Evolutionary conservation across 176 grass and related monocot genomes (phyloP), one percentile per base, ranked within the genome.

Genomic region (Cenchrus fungigraminus): DNA sequence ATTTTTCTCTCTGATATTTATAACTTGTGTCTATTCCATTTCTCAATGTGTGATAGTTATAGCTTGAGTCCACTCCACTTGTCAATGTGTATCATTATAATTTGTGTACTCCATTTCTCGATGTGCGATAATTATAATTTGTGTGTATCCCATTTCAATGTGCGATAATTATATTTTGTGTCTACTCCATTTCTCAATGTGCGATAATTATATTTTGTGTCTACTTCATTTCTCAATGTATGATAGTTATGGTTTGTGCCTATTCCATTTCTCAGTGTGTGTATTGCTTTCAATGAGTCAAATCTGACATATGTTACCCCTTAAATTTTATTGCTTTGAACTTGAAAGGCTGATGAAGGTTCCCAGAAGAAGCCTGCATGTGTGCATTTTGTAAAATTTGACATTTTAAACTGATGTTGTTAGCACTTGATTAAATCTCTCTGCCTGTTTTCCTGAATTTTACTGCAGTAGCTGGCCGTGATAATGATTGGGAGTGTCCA

Each of bases 401-500:
- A 40, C 20, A 37, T 60, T 19, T n/a, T 10, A 70, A 34, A 83
- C 69, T 40, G 54, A 25, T 79, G 51, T 68, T 0, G n/a, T 44
- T 69, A 43, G 3, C n/a, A 19, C 62, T 25, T 56, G 29, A 17
- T 86, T 87, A 15, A 53, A 45, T 82, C 9, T 77, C 14, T 58
- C 5, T 20, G 47, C 3, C 28, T 32, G 62, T 88, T 11, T 50
- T 67, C 6, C 60, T 79, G 12, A 79, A 75, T 5, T 85, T 64
- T 65, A 14, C 46, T 75, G 68, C 75, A 97, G 92, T 89, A 84
- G 87, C 85, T 88, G 94, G 92, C 13, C 91, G 87, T 9, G 94
- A 97, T 58, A 97, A 92, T 88, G 94, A 97, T 44, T 97, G 94
- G 94, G 91, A 88, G 74, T 97, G 94, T 71, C 92, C 91, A 82